Percentiles rank a stretch among this genome's conserved stretches.
Conservation (phyloP, 1,284 basidiomycete species). For the Malassezia equina region DNA sequence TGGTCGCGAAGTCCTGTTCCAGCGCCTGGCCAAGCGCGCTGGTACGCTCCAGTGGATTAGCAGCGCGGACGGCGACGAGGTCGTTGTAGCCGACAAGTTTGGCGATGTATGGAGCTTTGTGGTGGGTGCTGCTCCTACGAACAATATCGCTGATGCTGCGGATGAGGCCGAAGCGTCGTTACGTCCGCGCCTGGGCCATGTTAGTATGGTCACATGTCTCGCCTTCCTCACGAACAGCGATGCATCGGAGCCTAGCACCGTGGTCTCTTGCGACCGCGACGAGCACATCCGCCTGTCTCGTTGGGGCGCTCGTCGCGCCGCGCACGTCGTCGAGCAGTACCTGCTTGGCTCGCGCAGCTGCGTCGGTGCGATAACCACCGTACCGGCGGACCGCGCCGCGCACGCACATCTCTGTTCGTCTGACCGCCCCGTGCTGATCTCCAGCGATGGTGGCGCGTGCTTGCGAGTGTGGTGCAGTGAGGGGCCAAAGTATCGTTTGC, state of each 20-base stretch:
- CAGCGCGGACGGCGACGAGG: constrained; percentile 11
- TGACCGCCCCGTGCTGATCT: constrained; percentile 20
- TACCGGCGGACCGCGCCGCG: constrained; percentile 7
- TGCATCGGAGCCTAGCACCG: constrained; percentile 13
- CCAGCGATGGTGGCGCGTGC: constrained; percentile 30
- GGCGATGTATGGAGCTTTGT: constrained; percentile 30
- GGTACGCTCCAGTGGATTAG: constrained; percentile 30
- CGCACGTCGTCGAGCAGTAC: constrained; percentile 34
- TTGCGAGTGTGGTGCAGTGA: constrained; percentile 25
- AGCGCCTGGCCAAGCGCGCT: constrained; percentile 37
- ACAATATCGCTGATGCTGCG: constrained; percentile 12
- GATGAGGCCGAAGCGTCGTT: constrained; percentile 28
- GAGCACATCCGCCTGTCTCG: constrained; percentile 45
- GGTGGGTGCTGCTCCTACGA: not conserved
- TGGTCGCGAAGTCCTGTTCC: constrained; percentile 28
- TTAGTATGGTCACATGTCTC: constrained; percentile 36
- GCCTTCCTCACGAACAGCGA: constrained; percentile 23
- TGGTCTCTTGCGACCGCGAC: constrained; percentile 41
- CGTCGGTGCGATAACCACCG: constrained; percentile 27
- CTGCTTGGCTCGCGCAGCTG: constrained; percentile 32
- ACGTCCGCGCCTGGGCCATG: constrained; percentile 34
- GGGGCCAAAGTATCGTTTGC: not conserved
- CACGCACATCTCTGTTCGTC: constrained; percentile 1
- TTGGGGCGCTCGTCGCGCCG: constrained; percentile 32
- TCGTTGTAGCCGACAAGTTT: constrained; percentile 35